Conservation (phyloP, 495 filamentous ascomycete genomes). For the Podospora pseudopauciseta region DNA sequence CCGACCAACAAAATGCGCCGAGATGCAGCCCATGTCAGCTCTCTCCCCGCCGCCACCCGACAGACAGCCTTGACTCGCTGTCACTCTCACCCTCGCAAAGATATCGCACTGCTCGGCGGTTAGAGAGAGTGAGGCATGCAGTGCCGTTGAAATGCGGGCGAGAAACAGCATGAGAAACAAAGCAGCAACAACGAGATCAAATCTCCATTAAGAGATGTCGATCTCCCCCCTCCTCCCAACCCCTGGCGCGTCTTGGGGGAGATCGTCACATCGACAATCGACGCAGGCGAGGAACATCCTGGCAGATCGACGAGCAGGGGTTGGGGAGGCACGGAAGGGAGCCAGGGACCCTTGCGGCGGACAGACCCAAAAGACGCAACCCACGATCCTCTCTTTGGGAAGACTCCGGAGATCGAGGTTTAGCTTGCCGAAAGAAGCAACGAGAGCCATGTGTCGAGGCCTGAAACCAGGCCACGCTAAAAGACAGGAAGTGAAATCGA, state of each 20-base stretch:
- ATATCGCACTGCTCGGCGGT: no score
- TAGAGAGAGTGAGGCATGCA: not conserved
- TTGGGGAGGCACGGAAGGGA: not conserved
- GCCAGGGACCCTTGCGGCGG: not conserved
- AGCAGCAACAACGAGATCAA: not conserved
- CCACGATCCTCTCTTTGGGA: not conserved
- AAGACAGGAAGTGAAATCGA: no score
- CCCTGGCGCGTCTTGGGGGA: not conserved
- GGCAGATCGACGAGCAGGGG: slow-evolving; percentile 2
- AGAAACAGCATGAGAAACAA: not conserved
- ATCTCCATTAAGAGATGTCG: not conserved
- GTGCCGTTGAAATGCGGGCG: not conserved
- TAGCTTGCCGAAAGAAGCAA: slow-evolving; percentile 3
- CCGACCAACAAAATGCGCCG: not conserved
- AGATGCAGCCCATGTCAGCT: not conserved
- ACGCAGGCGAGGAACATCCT: not conserved
- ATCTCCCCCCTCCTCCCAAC: not conserved
- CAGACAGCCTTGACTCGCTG: not conserved
- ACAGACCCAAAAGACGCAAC: not conserved
- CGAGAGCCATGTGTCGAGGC: not conserved
- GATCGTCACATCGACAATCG: not conserved
- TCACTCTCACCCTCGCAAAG: not conserved
- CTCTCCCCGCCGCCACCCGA: not conserved
- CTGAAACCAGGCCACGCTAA: not conserved
- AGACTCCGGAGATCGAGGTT: slow-evolving; percentile 1